Percentiles rank a stretch among this genome's conserved stretches.
Evolutionary conservation across 331 rosid genomes (phyloP).

Genomic region (Rhamnella rubrinervis): DNA sequence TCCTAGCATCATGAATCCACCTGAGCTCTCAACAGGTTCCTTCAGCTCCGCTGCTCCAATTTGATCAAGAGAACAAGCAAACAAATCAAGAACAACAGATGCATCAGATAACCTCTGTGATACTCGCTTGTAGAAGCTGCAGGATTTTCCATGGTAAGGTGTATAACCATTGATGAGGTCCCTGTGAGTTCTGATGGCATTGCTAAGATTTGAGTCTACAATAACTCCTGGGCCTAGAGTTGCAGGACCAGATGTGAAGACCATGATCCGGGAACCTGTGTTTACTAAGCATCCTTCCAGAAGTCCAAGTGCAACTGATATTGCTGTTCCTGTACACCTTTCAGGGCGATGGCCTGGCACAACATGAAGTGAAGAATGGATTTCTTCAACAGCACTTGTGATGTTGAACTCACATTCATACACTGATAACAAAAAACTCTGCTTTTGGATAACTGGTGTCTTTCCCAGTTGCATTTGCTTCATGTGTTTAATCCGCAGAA

Average conservation of each 20-base stretch:
- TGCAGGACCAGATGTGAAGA: constrained; percentile 91
- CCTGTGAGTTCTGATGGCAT: constrained; percentile 67
- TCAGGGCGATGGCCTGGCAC: constrained; percentile 48
- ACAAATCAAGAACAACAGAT: constrained; percentile 73
- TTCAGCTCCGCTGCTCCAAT: constrained; percentile 78
- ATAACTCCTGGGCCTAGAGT: constrained; percentile 78
- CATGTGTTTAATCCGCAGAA: constrained; percentile 48
- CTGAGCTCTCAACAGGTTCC: constrained; percentile 65
- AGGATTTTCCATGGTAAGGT: constrained; percentile 44
- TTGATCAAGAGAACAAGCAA: constrained; percentile 94
- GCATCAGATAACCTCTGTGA: constrained; percentile 56
- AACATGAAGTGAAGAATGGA: constrained; percentile 40
- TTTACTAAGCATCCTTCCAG: constrained; percentile 62
- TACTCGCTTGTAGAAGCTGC: constrained; percentile 54
- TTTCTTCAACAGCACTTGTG: constrained; percentile 72
- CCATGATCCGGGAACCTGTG: constrained; percentile 83
- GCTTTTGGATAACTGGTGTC: constrained; percentile 43
- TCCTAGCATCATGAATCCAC: constrained; percentile 77
- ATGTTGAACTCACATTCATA: constrained; percentile 79
- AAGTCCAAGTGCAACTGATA: constrained; percentile 76
- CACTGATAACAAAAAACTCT: constrained; percentile 66
- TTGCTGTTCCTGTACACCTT: constrained; percentile 82
- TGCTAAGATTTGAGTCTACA: constrained; percentile 57
- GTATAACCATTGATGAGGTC: constrained; percentile 65
- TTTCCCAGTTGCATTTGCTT: constrained; percentile 55